These are phyloP conservation scores for Ensete ventricosum DNA, from an alignment of 176 grass and related monocot species.

Conservation along the genomic window DNA sequence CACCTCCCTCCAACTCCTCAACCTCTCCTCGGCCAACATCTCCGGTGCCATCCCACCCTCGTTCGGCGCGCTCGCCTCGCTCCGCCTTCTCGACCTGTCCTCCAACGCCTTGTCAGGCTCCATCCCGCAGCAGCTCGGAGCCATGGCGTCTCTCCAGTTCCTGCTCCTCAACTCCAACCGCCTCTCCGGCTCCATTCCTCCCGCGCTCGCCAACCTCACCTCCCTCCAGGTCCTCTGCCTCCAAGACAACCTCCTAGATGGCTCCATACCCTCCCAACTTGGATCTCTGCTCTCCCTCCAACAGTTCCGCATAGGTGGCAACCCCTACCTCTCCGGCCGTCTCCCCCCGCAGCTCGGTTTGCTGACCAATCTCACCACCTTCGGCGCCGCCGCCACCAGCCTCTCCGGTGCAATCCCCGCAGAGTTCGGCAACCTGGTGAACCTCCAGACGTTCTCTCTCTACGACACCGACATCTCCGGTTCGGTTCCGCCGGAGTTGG, in stretches of 20 bases:
- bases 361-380: slow-evolving; percentile 81
- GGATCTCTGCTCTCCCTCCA: slow-evolving; percentile 68
- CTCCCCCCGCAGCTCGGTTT: slow-evolving; percentile 58
- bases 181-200: slow-evolving; percentile 52
- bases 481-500: slow-evolving; percentile 44
- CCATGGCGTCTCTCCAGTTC: slow-evolving; percentile 59
- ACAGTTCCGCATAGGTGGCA: slow-evolving; percentile 74
- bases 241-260: slow-evolving; percentile 89
- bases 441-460: slow-evolving; percentile 62
- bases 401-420: slow-evolving; percentile 65
- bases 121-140: slow-evolving; percentile 43
- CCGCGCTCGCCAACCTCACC: slow-evolving; percentile 55
- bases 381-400: slow-evolving; percentile 73
- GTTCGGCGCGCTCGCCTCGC: slow-evolving; percentile 40
- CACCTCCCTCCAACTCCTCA: slow-evolving; percentile 71
- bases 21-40: slow-evolving; percentile 89
- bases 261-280: slow-evolving; percentile 64
- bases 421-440: slow-evolving; percentile 68
- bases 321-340: slow-evolving; percentile 40
- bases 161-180: slow-evolving; percentile 81
- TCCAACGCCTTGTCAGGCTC: slow-evolving; percentile 67
- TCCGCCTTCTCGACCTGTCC: slow-evolving; percentile 79
- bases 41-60: slow-evolving; percentile 50
- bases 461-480: slow-evolving; percentile 75
- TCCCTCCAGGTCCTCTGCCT: slow-evolving; percentile 82